Base-by-base conservation (phyloP, 257 asterid species). In the Thymus mandschuricus region DNA sequence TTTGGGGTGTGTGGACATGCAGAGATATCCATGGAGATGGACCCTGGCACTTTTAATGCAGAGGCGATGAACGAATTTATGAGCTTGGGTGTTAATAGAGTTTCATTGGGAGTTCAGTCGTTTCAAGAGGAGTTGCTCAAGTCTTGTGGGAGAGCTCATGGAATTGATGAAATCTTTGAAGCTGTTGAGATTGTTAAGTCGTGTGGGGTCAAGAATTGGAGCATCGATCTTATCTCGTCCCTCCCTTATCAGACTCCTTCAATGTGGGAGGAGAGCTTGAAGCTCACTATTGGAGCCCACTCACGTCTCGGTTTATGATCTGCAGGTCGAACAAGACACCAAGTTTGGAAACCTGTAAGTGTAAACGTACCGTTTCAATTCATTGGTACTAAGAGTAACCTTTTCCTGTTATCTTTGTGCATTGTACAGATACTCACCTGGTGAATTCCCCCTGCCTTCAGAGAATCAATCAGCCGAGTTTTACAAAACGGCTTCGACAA, bases 1-100 rank as follows among this genome's bases (percentile, higher is more conserved):
- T 91, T 91, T 12, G 92, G 99, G 61, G 69, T 89, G 62, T 59
- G 79, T 70, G 73, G 52, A 21, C 72, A 84, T 68, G 97, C 99
- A n/a, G 97, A 94, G 82, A 87, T 94, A 73, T 94, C 99, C 9
- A 91, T 94, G 83, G 99, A 94, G 79, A 94, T 91, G 97, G 99
- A 94, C 72, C 99, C 99, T 2, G 99, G 99, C 61, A 94, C 99
- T 28, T 94, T 91, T 70, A 92, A 81, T 69, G 84, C 50, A 15
- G 82, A 0, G 57, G 82, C 78, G 21, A 67, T 94, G 92, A 82
- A 73, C 76, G 92, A 76, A 64, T 60, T 91, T 76, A 71, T 81
- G 86, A 75, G 43, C 44, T 67, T 89, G 84, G 97, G 99, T 0
- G 91, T 94, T 74, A 94, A 91, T 21, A 85, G 99, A 77, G 97